Percentiles rank a stretch among this genome's conserved stretches.
Evolutionary conservation across 2,329 filamentous ascomycete species (phyloP).

Genomic region (Colletotrichum caudatum): DNA sequence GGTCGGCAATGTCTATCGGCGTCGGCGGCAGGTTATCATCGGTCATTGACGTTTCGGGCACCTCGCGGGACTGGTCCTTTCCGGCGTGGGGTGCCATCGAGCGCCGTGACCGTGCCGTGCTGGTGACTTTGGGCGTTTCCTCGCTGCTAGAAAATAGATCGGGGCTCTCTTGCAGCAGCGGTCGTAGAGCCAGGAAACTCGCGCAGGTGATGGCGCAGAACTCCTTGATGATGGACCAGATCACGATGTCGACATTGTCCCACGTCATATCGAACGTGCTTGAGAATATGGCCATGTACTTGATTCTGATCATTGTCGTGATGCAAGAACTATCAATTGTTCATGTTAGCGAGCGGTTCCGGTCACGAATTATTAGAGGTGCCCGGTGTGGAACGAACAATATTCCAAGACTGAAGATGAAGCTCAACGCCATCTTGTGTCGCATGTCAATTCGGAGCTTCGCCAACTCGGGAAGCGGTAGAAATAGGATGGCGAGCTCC

Average conservation of each 20-base stretch:
- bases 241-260: slow-evolving; percentile 48
- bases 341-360: slow-evolving; percentile 2
- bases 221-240: slow-evolving; percentile 50
- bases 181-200: slow-evolving; percentile 56
- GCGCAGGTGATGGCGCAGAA: slow-evolving; percentile 56
- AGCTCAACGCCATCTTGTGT: slow-evolving; percentile 73
- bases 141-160: slow-evolving; percentile 32
- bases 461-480: slow-evolving; percentile 73
- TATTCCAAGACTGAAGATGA: slow-evolving; percentile 75
- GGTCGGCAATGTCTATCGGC: slow-evolving; percentile 36
- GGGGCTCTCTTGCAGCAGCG: slow-evolving; percentile 48
- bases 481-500: slow-evolving; percentile 73
- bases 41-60: not conserved
- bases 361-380: not conserved
- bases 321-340: slow-evolving; percentile 40
- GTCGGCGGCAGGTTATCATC: slow-evolving; percentile 17
- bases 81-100: slow-evolving; percentile 21
- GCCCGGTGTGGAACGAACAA: slow-evolving; percentile 62
- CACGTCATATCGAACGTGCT: slow-evolving; percentile 46
- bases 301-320: slow-evolving; percentile 43
- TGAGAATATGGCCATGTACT: slow-evolving; percentile 41
- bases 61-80: slow-evolving; percentile 24
- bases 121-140: slow-evolving; percentile 17
- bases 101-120: slow-evolving; percentile 12
- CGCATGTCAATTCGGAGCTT: slow-evolving; percentile 72